Evolutionary conservation across 495 filamentous ascomycete species (phyloP), one percentile per base, ranked within the genome.

Genomic region (Penicillium daleae): DNA sequence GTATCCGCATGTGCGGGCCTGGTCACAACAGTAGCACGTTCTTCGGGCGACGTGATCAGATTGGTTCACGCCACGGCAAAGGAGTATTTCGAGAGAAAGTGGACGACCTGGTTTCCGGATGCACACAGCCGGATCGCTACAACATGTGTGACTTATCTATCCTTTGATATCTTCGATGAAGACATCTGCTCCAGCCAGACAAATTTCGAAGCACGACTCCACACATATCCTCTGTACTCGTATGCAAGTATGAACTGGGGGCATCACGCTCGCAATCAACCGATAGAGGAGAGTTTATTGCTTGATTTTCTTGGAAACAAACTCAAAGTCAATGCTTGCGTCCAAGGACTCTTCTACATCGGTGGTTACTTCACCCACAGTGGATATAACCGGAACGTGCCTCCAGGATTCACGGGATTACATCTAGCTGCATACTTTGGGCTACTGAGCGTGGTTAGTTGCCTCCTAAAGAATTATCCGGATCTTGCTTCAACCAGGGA

Each of bases 31-130:
- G 29, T 52, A 31, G 29, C 65, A 61, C 10, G 66, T 80, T 26
- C 68, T 86, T 57, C 77, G 75, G 13, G 42, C 19, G 42, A 50
- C 13, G 12, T 50, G 4, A 35, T 54, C 9, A 32, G 51, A 12
- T 68, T 87, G 24, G 78, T 82, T 26, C 85, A 87, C 68, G 83
- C 83, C 56, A 87, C 85, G 2, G 76, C 82, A 0, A 74, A 87
- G 48, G 78, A 86, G 53, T 87, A 83, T 65, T 68, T 77, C 29
- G 57, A 71, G 22, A 49, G 56, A 17, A 79, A 65, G 19, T 66
- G 64, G 56, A 26, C 22, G 27, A 29, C 9, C 2, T 62, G 54
- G 60, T 68, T 66, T 59, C 66, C 68, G 13, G 21, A 66, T 32
- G 59, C 60, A 0, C 62, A 66, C 35, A 2, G 8, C 24, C 7